Base-by-base conservation (phyloP, 2,329 filamentous ascomycete genomes). In the Lachnellula arida region DNA sequence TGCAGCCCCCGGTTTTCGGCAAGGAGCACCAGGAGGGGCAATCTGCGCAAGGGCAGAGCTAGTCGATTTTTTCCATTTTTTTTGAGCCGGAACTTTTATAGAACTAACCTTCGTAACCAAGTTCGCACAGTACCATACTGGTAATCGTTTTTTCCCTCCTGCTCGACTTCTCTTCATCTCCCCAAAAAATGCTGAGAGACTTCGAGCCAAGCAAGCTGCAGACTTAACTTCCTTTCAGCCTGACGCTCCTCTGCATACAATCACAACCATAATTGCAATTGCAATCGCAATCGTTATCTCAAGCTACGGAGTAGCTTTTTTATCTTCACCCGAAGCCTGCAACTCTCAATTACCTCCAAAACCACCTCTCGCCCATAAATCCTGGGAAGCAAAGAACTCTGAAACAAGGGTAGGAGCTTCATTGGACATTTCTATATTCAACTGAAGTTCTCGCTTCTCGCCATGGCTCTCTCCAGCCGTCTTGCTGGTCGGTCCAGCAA, bases 381-480 rank as follows among this genome's bases (percentile, higher is more conserved):
- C 46, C 54, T 53, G 48, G 32, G 43, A 53, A 39, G 43, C 51
- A 51, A 43, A 48, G 49, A 43, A 53, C 49, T 44, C 47, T 49
- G 37, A 54, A 51, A 53, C 14, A 35, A 43, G 40, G 35, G 42
- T 34, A 48, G 58, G 34, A 57, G 56, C 51, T 59, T 55, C 35
- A 54, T 58, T 61, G 51, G 54, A 52, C 39, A 35, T 58, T 46
- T 43, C 40, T 42, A 48, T 40, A 25, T 51, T 59, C 58, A 64
- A 66, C 64, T 67, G 63, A 63, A 53, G 42, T 51, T 44, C 46
- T 40, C 46, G 51, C 46, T 50, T 54, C 52, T 46, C 58, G 59
- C 62, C 65, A 71, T 71, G 70, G 68, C 68, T 62, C 62, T 70
- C 54, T 65, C 65, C 43, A 63, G 55, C 53, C 68, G 68, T 17